Percentiles rank a stretch among this genome's conserved stretches.
phyloP scores from a whole-genome alignment of 2,329 filamentous ascomycete genomes.

The Sclerotinia spermophila region DNA sequence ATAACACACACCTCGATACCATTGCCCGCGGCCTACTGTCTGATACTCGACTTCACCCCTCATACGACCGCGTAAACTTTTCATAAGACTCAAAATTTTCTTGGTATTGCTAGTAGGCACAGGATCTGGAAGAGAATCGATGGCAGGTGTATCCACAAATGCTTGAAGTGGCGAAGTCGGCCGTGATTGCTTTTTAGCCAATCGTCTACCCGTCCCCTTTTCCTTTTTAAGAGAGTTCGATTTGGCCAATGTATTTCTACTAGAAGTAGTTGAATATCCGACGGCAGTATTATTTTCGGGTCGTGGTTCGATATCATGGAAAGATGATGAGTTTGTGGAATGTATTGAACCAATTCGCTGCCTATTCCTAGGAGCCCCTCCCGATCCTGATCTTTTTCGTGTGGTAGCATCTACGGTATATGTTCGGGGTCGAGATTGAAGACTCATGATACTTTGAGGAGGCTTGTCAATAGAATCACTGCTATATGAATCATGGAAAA shows the following conservation, averaged over 20 bases:
- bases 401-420: slow-evolving; percentile 45
- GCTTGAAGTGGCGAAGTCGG: slow-evolving; percentile 50
- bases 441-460: slow-evolving; percentile 27
- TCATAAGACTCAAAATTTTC: slow-evolving; percentile 72
- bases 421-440: slow-evolving; percentile 45
- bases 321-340: slow-evolving; percentile 54
- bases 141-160: slow-evolving; percentile 50
- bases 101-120: slow-evolving; percentile 65
- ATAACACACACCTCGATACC: slow-evolving; percentile 69
- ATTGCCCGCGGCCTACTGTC: slow-evolving; percentile 55
- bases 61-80: slow-evolving; percentile 73
- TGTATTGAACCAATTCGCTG: slow-evolving; percentile 69
- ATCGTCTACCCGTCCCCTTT: slow-evolving; percentile 40
- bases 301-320: slow-evolving; percentile 46
- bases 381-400: slow-evolving; percentile 39
- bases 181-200: slow-evolving; percentile 53
- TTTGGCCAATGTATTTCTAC: slow-evolving; percentile 34
- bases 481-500: slow-evolving; percentile 58
- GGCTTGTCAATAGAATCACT: slow-evolving; percentile 32
- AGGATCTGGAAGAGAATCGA: slow-evolving; percentile 58
- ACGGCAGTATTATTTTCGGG: slow-evolving; percentile 42
- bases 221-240: slow-evolving; percentile 42
- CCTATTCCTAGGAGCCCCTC: slow-evolving; percentile 46
- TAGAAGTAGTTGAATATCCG: slow-evolving; percentile 36
- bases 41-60: slow-evolving; percentile 73